Evolutionary conservation across 2,329 filamentous ascomycete genomes (phyloP).

Genomic region (Cercospora sp.): DNA sequence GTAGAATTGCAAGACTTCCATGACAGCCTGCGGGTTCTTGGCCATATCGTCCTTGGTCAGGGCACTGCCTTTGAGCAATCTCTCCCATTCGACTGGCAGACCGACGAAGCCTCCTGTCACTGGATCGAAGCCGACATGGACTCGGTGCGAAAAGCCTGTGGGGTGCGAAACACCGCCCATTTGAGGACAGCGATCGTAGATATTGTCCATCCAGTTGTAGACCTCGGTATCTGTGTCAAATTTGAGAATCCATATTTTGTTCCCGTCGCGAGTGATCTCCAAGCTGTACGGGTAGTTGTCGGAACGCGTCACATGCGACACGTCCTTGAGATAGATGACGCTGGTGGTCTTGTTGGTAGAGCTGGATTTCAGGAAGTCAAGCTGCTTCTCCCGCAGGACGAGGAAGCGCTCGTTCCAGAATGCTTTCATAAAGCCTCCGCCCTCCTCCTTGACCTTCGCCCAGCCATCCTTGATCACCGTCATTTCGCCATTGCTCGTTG

Average conservation of each 20-base stretch:
- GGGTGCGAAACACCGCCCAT: slow-evolving; percentile 99
- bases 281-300: slow-evolving; percentile 91
- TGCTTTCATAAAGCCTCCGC: slow-evolving; percentile 60
- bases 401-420: slow-evolving; percentile 89
- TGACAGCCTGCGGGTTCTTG: slow-evolving; percentile 73
- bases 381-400: slow-evolving; percentile 84
- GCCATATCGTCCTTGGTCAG: slow-evolving; percentile 99
- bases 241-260: slow-evolving; percentile 83
- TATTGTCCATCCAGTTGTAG: slow-evolving; percentile 98
- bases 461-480: slow-evolving; percentile 62
- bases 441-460: slow-evolving; percentile 87
- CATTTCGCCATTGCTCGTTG: slow-evolving; percentile 42
- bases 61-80: slow-evolving; percentile 89
- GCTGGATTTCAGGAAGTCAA: slow-evolving; percentile 93
- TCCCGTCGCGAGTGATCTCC: slow-evolving; percentile 87
- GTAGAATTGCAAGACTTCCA: slow-evolving; percentile 85
- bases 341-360: slow-evolving; percentile 79
- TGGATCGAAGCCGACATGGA: slow-evolving; percentile 96
- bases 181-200: slow-evolving; percentile 92
- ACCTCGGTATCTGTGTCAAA: slow-evolving; percentile 95
- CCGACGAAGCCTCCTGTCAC: slow-evolving; percentile 94
- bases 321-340: slow-evolving; percentile 80
- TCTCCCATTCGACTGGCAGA: slow-evolving; percentile 93
- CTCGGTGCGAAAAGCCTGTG: slow-evolving; percentile 94
- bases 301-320: slow-evolving; percentile 85